Evolutionary conservation across 1,139 yeast species (phyloP).

Genomic region (Starmera stellimalicola): DNA sequence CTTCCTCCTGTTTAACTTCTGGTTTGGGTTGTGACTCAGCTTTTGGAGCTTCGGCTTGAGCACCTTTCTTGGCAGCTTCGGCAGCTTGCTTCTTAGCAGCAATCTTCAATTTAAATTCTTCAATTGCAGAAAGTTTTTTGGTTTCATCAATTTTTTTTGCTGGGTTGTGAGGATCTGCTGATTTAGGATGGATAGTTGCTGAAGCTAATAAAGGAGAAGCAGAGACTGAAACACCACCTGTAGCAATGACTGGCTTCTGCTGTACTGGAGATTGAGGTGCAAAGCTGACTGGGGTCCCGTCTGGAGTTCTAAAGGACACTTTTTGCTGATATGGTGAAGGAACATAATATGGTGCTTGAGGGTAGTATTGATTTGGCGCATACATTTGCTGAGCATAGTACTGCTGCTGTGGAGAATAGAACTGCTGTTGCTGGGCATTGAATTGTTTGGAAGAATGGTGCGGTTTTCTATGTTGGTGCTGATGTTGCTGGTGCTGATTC

Average conservation of each 20-base stretch:
- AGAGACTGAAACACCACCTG: constrained; percentile 1
- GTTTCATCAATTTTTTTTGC: too few species aligned
- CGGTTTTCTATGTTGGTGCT: background rate
- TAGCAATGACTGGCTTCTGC: background rate
- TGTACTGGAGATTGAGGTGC: background rate
- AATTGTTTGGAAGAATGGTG: too few species aligned
- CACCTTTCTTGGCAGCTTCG: constrained; percentile 1
- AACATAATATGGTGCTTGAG: too few species aligned
- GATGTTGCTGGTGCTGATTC: background rate
- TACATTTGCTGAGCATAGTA: background rate
- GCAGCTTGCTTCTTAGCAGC: constrained; percentile 2
- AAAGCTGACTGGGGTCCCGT: background rate
- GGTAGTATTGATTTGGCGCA: too few species aligned
- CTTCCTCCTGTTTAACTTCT: constrained; percentile 4
- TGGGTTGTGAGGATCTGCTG: too few species aligned
- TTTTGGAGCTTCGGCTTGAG: constrained; percentile 4
- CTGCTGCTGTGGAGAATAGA: background rate
- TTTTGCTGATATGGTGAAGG: too few species aligned
- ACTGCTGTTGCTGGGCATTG: too few species aligned
- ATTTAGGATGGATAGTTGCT: too few species aligned
- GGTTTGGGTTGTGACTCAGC: constrained; percentile 14
- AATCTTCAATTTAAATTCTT: constrained; percentile 5
- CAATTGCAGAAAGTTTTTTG: too few species aligned
- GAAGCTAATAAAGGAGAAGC: constrained; percentile 1
- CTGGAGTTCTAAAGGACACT: too few species aligned